These are phyloP conservation scores for Fusarium staphyleae DNA, from an alignment of 2,329 filamentous ascomycete species.

Conservation along the genomic window DNA sequence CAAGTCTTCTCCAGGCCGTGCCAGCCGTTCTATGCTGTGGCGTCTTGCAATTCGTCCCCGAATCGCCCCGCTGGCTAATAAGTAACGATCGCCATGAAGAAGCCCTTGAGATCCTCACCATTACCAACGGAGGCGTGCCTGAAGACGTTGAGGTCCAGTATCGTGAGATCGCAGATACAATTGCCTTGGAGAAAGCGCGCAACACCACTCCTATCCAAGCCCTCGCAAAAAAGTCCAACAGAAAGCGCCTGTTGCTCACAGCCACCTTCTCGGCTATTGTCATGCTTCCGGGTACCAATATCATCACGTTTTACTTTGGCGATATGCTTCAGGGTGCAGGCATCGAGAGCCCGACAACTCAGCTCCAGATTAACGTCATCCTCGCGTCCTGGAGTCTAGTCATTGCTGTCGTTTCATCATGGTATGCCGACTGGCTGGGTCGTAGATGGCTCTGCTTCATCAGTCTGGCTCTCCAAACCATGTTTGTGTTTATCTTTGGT, in stretches of 20 bases:
- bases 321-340: conserved; percentile 52
- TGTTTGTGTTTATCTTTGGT: conserved; percentile 12
- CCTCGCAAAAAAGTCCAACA: conserved; percentile 1
- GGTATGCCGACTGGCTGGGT: conserved; percentile 21
- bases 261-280: conserved; percentile 13
- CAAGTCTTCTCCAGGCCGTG: conserved; percentile 6
- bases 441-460: conserved; percentile 12
- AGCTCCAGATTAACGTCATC: conserved; percentile 47
- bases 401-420: conserved; percentile 17
- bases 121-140: conserved; percentile 1
- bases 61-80: conserved; percentile 18
- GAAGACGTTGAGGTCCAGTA: conserved; percentile 16
- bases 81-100: conserved; percentile 7
- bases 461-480: conserved; percentile 2
- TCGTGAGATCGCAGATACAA: conserved; percentile 19
- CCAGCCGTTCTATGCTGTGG: conserved; percentile 1
- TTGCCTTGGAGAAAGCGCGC: conserved; percentile 17
- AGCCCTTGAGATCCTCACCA: conserved; percentile 27
- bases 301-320: conserved; percentile 43
- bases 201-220: not conserved
- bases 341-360: conserved; percentile 49
- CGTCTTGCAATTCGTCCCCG: conserved; percentile 8
- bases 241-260: conserved; percentile 5
- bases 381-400: conserved; percentile 33
- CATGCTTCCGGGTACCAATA: conserved; percentile 21